phyloP scores from a whole-genome alignment of 345 rosid genomes.

The Hirschfeldia incana region DNA sequence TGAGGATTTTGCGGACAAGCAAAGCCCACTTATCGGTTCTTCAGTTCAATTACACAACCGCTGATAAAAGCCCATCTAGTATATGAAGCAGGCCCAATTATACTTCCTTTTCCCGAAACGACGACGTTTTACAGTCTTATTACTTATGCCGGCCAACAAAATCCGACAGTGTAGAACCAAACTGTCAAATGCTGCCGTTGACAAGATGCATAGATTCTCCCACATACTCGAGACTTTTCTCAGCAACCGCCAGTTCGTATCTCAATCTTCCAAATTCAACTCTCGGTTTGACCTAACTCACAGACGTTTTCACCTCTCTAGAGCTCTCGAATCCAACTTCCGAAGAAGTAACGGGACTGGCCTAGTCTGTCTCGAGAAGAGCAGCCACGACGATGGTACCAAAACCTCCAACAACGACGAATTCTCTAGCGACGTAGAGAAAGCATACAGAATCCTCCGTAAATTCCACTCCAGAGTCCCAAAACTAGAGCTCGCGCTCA shows the following conservation, averaged over 20 bases:
- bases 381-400: slow-evolving; percentile 20
- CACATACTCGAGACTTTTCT: background rate
- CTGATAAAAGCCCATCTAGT: no score
- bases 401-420: slow-evolving; percentile 46
- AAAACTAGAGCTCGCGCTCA: slow-evolving; percentile 74
- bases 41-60: no score
- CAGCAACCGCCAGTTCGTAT: slow-evolving; percentile 6
- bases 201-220: slow-evolving; percentile 35
- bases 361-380: slow-evolving; percentile 49
- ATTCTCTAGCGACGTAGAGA: slow-evolving; percentile 76
- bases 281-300: background rate
- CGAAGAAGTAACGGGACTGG: slow-evolving; percentile 42
- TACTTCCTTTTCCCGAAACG: no score
- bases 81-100: no score
- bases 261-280: slow-evolving; percentile 1
- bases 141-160: background rate
- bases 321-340: slow-evolving; percentile 10
- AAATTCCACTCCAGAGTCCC: slow-evolving; percentile 73
- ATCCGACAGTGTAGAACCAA: background rate
- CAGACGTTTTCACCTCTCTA: slow-evolving; percentile 23
- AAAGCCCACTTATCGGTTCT: no score
- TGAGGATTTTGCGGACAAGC: no score
- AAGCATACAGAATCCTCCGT: slow-evolving; percentile 66
- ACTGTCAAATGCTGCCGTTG: slow-evolving; percentile 4
- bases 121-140: no score